Conservation (phyloP, 2,329 filamentous ascomycete genomes). For the Beauveria sp. region DNA sequence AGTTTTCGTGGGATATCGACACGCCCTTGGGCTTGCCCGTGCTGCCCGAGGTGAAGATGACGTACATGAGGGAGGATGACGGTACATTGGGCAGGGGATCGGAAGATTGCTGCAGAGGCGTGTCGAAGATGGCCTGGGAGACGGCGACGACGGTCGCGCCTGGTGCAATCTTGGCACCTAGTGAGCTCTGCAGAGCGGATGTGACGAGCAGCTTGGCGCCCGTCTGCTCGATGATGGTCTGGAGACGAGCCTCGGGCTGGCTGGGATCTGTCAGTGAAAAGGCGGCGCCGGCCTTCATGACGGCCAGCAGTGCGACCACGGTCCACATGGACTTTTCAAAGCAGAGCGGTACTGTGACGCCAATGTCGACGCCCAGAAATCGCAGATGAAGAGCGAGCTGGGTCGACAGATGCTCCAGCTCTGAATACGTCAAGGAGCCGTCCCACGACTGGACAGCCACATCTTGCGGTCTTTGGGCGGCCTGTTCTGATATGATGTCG, state of each 20-base stretch:
- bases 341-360: constrained; percentile 40
- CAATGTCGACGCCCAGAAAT: constrained; percentile 27
- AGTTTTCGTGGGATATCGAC: constrained; percentile 41
- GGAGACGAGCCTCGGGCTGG: constrained; percentile 36
- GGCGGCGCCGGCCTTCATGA: constrained; percentile 41
- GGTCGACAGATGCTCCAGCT: constrained; percentile 35
- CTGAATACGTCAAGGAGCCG: constrained; percentile 36
- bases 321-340: constrained; percentile 43
- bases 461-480: constrained; percentile 27
- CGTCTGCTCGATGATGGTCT: constrained; percentile 37
- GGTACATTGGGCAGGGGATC: constrained; percentile 31
- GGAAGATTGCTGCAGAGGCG: constrained; percentile 13
- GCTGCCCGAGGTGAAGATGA: constrained; percentile 59
- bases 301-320: constrained; percentile 34
- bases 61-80: constrained; percentile 36
- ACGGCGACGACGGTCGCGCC: constrained; percentile 26
- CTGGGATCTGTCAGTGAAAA: constrained; percentile 40
- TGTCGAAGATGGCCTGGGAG: constrained; percentile 22
- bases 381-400: constrained; percentile 32
- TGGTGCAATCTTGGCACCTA: constrained; percentile 30
- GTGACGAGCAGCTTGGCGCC: constrained; percentile 31
- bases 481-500: constrained; percentile 35
- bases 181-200: constrained; percentile 29
- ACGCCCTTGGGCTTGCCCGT: constrained; percentile 59
- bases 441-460: constrained; percentile 44